These are phyloP conservation scores for Fusarium odoratissimum DNA, from an alignment of 2,329 filamentous ascomycete species.

Conservation along the genomic window DNA sequence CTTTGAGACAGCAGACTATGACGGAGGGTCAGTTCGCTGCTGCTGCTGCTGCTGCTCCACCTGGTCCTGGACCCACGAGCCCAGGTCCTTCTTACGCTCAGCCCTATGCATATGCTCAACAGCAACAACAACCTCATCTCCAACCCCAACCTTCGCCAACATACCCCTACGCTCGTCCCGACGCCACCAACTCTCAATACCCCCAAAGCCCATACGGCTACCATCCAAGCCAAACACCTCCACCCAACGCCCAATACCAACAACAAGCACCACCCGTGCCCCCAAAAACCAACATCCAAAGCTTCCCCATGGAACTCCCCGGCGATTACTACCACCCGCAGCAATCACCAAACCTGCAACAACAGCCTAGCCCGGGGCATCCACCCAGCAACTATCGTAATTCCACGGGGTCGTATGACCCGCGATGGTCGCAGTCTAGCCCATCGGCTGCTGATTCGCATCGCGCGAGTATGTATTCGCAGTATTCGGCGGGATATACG, in stretches of 20 bases:
- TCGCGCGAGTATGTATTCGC: constrained; percentile 44
- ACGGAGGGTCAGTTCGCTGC: background rate
- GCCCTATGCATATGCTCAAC: constrained; percentile 30
- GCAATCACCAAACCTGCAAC: constrained; percentile 47
- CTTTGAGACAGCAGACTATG: constrained; percentile 52
- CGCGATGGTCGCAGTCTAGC: constrained; percentile 57
- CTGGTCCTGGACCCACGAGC: constrained; percentile 16
- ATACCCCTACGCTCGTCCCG: constrained; percentile 31
- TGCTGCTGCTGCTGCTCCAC: background rate
- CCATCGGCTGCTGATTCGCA: constrained; percentile 37
- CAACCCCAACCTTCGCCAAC: constrained; percentile 37
- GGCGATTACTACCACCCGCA: constrained; percentile 62
- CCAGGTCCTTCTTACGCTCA: constrained; percentile 41
- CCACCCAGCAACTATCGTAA: constrained; percentile 37
- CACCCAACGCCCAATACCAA: constrained; percentile 26
- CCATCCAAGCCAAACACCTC: constrained; percentile 34
- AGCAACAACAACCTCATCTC: background rate
- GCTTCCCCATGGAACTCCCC: constrained; percentile 56
- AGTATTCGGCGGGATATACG: constrained; percentile 44
- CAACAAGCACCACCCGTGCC: constrained; percentile 43
- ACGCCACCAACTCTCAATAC: constrained; percentile 26
- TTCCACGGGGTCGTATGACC: constrained; percentile 46
- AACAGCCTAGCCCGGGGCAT: constrained; percentile 39
- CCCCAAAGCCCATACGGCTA: constrained; percentile 38
- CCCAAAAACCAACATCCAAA: constrained; percentile 40